Evolutionary conservation across 768 basidiomycete genomes (phyloP), one percentile per base, ranked within the genome.

Genomic region (Hygrophoropsis aurantiaca): DNA sequence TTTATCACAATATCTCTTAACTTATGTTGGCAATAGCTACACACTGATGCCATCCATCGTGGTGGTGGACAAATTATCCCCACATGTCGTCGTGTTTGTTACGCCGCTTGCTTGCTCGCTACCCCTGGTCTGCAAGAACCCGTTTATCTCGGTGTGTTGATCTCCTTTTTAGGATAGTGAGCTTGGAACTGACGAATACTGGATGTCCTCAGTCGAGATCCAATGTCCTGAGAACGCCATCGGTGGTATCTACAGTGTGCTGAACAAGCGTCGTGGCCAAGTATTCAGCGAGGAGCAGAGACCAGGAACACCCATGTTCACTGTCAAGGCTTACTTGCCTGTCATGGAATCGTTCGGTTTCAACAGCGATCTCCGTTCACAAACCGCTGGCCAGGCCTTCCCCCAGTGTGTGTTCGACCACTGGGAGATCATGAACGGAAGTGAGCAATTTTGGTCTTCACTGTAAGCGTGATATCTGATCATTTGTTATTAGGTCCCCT

Each of bases 31-130:
- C 36, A 51, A 3, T 63, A 93, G 90, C 80, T 99, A 45, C 97
- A 99, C 72, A 78, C 97, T 65, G 95, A 99, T 79, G 94, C 95
- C 54, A 98, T 99, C 67, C 97, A 99, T 73, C 90, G 95, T 78
- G 95, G 97, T 69, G 94, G 94, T 77, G 95, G 95, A 71, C 91
- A 99, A 71, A 80, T 98, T 62, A 97, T 99, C 70, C 95, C 95
- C 47, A 94, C 92, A 32, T 91, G 88, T 72, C 87, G 97, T 73
- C 90, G 97, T 66, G 95, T 86, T 56, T 89, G 87, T 64, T 98
- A 98, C 71, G 95, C 97, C 53, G 93, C 95, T 43, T 90, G 92
- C 69, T 67, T 98, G 57, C 84, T 99, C 58, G 94, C 94, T 51
- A 79, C 79, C 10, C 97, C 97, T 35, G 79, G 81, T 72, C 80